Base-by-base conservation (phyloP, 2,329 filamentous ascomycete species). In the Aspergillus spinulosporus region DNA sequence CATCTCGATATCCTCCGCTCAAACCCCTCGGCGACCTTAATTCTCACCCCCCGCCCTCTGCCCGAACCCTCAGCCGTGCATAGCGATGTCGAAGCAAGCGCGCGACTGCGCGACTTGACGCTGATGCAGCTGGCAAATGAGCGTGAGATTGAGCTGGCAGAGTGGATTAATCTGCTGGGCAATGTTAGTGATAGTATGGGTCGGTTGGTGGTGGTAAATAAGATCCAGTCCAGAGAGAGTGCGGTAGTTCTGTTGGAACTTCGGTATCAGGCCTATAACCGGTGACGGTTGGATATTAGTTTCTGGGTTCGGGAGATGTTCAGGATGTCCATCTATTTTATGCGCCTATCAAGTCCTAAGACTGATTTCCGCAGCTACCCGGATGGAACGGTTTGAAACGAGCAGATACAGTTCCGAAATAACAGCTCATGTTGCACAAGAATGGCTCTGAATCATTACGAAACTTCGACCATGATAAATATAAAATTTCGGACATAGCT, bases 1-100 rank as follows among this genome's bases (percentile, higher is more conserved):
- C 70, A 76, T 56, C 49, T 73, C 1, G 61, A 61, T 9, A 61
- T 72, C 4, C 65, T 77, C 9, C 62, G 68, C 6, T 53, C 55
- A 1, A 71, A 68, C 53, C 50, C 45, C 2, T 39, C 56, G 3
- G 64, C 66, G 3, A 59, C 59, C 32, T 59, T 76, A 9, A 55
- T 76, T 11, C 44, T 75, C 11, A 63, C 67, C 1, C 46, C 64
- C 8, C 60, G 44, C 1, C 42, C 54, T 2, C 51, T 58, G 2
- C 51, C 56, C 1, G 51, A 54, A 21, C 40, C 49, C 0, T 47
- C 40, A 5, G 34, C 32, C 3, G 46, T 54, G 9, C 43, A 50
- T 31, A 14, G 42, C 6, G 52, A 54, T 1, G 47, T 43, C 11
- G 51, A 54, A 12, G 56, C 42, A 3, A 44, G 32, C 4, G 56